Evolutionary conservation across 352 stramenopile genomes (phyloP), one percentile per base, ranked within the genome.

Genomic region (Phytophthora chlamydospora): DNA sequence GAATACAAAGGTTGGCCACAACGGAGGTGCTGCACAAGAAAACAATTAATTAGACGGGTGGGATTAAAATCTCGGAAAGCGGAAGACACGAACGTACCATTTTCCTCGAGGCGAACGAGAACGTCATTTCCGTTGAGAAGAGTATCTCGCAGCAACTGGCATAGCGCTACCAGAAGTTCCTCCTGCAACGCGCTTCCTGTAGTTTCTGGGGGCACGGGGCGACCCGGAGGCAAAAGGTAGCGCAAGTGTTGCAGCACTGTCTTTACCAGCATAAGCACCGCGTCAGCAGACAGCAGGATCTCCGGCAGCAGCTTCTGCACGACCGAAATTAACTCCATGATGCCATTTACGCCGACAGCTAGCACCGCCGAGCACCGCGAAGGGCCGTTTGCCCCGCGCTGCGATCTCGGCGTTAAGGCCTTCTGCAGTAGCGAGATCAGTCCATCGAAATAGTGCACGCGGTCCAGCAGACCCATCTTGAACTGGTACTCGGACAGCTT

Each of bases 401-500:
- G 60, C 16, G 56, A 74, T 46, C 82, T 75, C n/a, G 85, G 83
- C 7, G 83, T 80, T 29, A 94, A 54, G 1, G 73, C 71, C 52
- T 96, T 96, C 62, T 96, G 87, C 27, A 92, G 58, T 12, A 96
- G 48, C 31, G 87, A 93, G 4, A 92, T 35, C 3, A 96, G 62
- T 1, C 85, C 85, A 33, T 93, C 82, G 63, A 96, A 91, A 53
- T 88, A 94, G n/a, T 76, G 76, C 35, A 74, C 62, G n/a, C 78
- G 67, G 49, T 96, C 80, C 35, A 96, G 57, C 24, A 96, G 58
- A 1, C 85, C 80, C 24, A 85, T 52, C 47, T 91, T 88, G 61
- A 90, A 93, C 67, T 96, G 87, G 43, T 89, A 94, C 66, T 88
- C 71, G 12, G 85, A 89, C 13, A 96, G 58, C 57, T 91, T 90